Evolutionary conservation across 768 basidiomycete species (phyloP).

Genomic region (Lactarius sanguifluus): DNA sequence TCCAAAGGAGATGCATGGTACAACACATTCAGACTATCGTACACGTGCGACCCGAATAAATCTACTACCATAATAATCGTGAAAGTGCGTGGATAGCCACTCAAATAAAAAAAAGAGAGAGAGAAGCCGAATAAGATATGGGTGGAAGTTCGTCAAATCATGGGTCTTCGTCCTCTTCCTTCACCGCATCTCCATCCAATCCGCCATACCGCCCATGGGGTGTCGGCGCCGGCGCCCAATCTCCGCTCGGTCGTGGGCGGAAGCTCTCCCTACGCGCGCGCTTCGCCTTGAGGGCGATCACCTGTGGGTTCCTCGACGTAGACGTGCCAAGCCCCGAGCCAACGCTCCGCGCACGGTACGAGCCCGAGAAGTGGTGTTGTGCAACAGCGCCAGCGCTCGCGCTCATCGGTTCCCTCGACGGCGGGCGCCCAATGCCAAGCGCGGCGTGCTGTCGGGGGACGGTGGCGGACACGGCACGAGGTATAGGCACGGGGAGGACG

Average conservation of each 20-base stretch:
- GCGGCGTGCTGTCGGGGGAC: conserved; percentile 53
- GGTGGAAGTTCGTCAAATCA: conserved; percentile 2
- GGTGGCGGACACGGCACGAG: conserved; percentile 50
- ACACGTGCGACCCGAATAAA: conserved; percentile 23
- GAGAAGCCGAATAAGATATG: conserved; percentile 16
- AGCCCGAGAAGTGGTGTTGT: background rate
- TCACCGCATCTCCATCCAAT: conserved; percentile 34
- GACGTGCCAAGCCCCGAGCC: conserved; percentile 21
- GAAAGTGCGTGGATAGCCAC: conserved; percentile 25
- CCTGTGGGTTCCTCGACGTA: conserved; percentile 30
- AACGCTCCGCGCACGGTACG: conserved; percentile 22
- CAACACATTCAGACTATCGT: conserved; percentile 26
- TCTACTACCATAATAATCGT: conserved; percentile 19
- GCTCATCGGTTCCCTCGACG: conserved; percentile 37
- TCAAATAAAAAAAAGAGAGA: background rate
- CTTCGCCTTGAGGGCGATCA: conserved; percentile 47
- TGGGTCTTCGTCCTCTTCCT: conserved; percentile 35
- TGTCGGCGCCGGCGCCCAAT: conserved; percentile 37
- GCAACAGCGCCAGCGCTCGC: background rate
- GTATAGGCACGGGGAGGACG: conserved; percentile 29
- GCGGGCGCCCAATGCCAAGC: conserved; percentile 53
- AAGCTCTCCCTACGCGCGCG: conserved; percentile 74
- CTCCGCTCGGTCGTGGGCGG: conserved; percentile 75
- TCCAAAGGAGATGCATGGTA: conserved; percentile 14
- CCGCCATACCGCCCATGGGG: conserved; percentile 33